These are phyloP conservation scores for Pisolithus tinctorius DNA, from an alignment of 768 basidiomycete species.

Conservation along the genomic window DNA sequence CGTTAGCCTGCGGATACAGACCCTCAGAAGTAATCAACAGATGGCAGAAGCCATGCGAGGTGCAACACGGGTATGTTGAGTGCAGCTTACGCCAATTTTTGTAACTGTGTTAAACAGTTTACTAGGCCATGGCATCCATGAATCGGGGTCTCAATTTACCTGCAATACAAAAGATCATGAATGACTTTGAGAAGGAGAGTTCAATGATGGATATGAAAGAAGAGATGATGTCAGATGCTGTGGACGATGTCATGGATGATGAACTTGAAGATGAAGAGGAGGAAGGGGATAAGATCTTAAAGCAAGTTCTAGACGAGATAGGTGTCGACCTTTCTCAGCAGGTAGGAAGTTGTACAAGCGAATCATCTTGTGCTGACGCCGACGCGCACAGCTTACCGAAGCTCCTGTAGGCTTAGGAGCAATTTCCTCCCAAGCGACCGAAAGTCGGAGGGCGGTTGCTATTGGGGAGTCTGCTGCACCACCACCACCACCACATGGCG, in stretches of 20 bases:
- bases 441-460: slow-evolving; percentile 74
- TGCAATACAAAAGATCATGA: slow-evolving; percentile 92
- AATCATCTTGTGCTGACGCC: slow-evolving; percentile 7
- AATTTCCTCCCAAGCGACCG: slow-evolving; percentile 51
- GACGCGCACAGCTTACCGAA: slow-evolving; percentile 60
- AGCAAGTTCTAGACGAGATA: slow-evolving; percentile 95
- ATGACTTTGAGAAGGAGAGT: slow-evolving; percentile 95
- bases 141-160: slow-evolving; percentile 94
- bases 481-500: slow-evolving; percentile 24
- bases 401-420: slow-evolving; percentile 69
- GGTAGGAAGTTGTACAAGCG: slow-evolving; percentile 31
- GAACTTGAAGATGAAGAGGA: slow-evolving; percentile 91
- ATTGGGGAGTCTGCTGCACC: slow-evolving; percentile 54
- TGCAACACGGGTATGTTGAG: slow-evolving; percentile 79
- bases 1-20: slow-evolving; percentile 91
- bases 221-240: slow-evolving; percentile 99
- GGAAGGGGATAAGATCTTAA: slow-evolving; percentile 92
- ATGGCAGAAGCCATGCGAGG: slow-evolving; percentile 99
- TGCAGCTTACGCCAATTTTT: neutral
- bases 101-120: slow-evolving; percentile 2
- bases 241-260: slow-evolving; percentile 95
- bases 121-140: slow-evolving; percentile 96
- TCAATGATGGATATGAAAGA: slow-evolving; percentile 99
- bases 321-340: slow-evolving; percentile 88
- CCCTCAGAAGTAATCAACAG: slow-evolving; percentile 92